Base-by-base conservation (phyloP, 192 early-diverging fungal genomes). In the Spinellus fusiger region DNA sequence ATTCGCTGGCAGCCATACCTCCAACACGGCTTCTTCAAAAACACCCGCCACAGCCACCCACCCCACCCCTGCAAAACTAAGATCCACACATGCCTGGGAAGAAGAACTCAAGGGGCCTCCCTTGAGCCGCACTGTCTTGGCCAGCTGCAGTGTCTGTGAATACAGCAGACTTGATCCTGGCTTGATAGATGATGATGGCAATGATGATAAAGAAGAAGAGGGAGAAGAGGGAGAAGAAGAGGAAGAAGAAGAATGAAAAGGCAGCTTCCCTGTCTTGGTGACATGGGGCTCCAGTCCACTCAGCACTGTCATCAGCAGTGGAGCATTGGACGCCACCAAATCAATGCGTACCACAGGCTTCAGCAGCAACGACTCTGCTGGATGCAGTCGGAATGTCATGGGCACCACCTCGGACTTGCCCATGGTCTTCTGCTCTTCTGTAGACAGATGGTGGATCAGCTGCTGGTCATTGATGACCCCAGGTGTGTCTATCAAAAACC, bases 1-100 rank as follows among this genome's bases (percentile, higher is more conserved):
- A 27, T 63, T 58, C 9, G 77, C 82, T 50, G 84, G 80, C 29
- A 80, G 70, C 64, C 71, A 75, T 3, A 80, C 74, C n/a, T 66
- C 66, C 31, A 86, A 67, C 28, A 62, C 72, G 15, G 83, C 84
- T 13, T 52, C 27, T 8, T 69, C 49, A 57, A 82, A 84, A 38
- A 51, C 47, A 20, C 85, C 86, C 1, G 78, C 65, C 25, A 88
- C 54, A 37, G 81, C 73, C 10, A 84, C 56, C 86, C 86, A 88
- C 16, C 86, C 86, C 35, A 84, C 62, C 22, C 86, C 82, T 1
- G 76, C 68, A 74, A 86, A 80, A 13, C 75, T 77, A 29, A 88
- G 64, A 56, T 88, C 86, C 32, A 73, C 52, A 2, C 73, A 68
- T 0, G 82, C 79, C 44, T 78, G 73, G 18, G 61, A 64, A 22